Percentiles rank a stretch among this genome's conserved stretches.
phyloP scores from a whole-genome alignment of 2,329 filamentous ascomycete species.

The Colletotrichum sp. region DNA sequence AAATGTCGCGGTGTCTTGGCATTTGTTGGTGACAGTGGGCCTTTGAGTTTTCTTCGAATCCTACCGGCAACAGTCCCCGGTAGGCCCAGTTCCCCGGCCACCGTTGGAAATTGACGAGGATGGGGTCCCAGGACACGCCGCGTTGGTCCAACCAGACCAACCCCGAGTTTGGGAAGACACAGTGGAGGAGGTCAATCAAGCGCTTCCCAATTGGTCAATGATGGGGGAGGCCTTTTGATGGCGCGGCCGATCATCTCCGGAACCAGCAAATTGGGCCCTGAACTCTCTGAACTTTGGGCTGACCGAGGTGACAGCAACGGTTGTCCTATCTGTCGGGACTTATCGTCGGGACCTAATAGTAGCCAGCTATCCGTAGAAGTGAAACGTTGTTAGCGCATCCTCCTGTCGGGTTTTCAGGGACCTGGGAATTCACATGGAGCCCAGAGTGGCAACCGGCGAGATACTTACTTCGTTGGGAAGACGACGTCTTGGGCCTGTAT shows the following conservation, averaged over 20 bases:
- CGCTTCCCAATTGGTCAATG: background rate
- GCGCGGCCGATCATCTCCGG: background rate
- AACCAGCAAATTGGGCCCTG: background rate
- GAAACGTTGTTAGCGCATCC: background rate
- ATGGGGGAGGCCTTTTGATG: background rate
- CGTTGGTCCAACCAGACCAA: background rate
- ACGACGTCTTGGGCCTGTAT: background rate
- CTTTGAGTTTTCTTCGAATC: background rate
- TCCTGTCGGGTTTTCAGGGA: background rate
- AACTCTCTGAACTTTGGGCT: background rate
- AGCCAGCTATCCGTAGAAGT: background rate
- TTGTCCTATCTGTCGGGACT: background rate
- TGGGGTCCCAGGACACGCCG: background rate
- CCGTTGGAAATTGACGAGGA: background rate
- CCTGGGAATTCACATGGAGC: background rate
- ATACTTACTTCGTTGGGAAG: background rate
- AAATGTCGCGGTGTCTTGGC: background rate
- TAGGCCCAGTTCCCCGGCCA: background rate
- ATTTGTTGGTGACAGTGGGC: background rate
- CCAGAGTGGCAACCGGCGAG: background rate
- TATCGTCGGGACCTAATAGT: background rate
- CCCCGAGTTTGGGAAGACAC: background rate
- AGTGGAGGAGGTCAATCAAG: background rate
- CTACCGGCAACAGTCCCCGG: background rate
- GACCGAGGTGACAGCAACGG: background rate